These are phyloP conservation scores for Purpureocillium lavendulum DNA, from an alignment of 2,329 filamentous ascomycete species.

Conservation along the genomic window DNA sequence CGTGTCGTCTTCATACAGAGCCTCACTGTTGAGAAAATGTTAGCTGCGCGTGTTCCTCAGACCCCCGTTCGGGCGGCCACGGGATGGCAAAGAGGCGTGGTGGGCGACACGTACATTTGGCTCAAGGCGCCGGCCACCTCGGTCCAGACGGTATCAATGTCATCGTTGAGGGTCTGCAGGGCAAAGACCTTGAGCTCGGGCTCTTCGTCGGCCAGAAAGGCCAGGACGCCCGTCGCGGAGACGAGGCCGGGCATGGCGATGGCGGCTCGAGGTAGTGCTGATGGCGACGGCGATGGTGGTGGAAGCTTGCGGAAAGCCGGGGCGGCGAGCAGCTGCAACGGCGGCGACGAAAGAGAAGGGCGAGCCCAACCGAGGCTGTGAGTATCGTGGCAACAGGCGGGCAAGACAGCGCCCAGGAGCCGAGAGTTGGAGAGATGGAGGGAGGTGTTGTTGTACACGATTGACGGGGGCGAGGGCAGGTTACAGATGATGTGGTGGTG, in stretches of 20 bases:
- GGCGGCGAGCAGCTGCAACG: neutral
- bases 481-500: no score
- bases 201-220: slow-evolving; percentile 92
- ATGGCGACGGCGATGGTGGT: neutral
- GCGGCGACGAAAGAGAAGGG: neutral
- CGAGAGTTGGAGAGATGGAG: neutral
- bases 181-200: slow-evolving; percentile 91
- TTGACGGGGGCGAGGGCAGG: neutral
- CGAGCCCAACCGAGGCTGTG: neutral
- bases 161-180: slow-evolving; percentile 87
- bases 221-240: slow-evolving; percentile 88
- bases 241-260: slow-evolving; percentile 79
- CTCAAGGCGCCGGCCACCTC: slow-evolving; percentile 89
- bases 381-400: neutral
- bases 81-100: neutral
- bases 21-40: slow-evolving; percentile 56
- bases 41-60: slow-evolving; percentile 5
- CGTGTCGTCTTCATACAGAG: slow-evolving; percentile 89
- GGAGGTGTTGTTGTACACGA: neutral
- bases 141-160: slow-evolving; percentile 96
- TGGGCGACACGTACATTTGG: slow-evolving; percentile 62
- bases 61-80: neutral
- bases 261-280: neutral
- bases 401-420: neutral
- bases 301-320: slow-evolving; percentile 9